A percentile compares a stretch with the other conserved stretches of the same genome.
Evolutionary conservation across 1,284 basidiomycete species (phyloP).

Genomic region (Puccinia hordei): DNA sequence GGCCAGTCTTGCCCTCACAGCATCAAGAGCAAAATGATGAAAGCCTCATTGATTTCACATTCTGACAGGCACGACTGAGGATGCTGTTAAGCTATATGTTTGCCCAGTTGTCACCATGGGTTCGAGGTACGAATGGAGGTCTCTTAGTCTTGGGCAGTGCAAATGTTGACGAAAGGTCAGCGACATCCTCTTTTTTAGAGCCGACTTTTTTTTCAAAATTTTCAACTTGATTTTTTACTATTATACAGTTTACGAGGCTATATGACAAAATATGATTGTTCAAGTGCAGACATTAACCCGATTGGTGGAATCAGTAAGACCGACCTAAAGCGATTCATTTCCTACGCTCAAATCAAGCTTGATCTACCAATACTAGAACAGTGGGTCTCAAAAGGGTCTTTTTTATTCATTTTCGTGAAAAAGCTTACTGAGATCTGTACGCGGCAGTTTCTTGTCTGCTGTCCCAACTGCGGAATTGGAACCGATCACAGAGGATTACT

Average conservation of each 20-base stretch:
- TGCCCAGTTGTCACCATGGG: conserved; percentile 50
- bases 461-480: conserved; percentile 50
- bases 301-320: conserved; percentile 51
- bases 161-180: conserved; percentile 50
- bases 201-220: too few relatives aligned
- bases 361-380: conserved; percentile 45
- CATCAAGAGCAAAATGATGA: neutral
- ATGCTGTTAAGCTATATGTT: conserved; percentile 51
- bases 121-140: conserved; percentile 39
- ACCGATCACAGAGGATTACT: conserved; percentile 40
- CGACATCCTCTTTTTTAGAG: neutral
- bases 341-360: conserved; percentile 35
- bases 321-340: conserved; percentile 48
- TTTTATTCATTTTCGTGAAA: neutral
- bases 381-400: conserved; percentile 34
- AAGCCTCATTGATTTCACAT: neutral
- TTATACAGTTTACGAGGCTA: conserved; percentile 43
- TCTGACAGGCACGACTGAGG: conserved; percentile 42
- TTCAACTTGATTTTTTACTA: neutral
- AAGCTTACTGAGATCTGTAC: neutral
- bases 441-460: conserved; percentile 39
- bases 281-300: conserved; percentile 50
- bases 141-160: conserved; percentile 49
- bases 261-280: conserved; percentile 51
- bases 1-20: neutral